phyloP scores from a whole-genome alignment of 2,329 filamentous ascomycete species.

The Cryoendolithus antarcticus region DNA sequence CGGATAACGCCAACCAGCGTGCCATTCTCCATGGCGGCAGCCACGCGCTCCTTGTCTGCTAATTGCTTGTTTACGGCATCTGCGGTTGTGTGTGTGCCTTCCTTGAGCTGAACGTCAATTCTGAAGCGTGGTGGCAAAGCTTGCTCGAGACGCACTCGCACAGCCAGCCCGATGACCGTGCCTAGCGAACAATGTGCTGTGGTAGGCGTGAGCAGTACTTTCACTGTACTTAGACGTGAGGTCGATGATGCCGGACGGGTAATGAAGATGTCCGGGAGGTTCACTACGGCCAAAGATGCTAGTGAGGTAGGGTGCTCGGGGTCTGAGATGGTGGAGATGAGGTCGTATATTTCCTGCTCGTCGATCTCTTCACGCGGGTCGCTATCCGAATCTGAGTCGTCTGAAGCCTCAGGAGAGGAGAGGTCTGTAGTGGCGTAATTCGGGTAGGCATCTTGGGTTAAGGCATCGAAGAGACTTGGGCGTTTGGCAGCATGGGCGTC shows the following conservation, averaged over 20 bases:
- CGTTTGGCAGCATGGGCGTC: constrained; percentile 31
- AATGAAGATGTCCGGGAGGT: constrained; percentile 85
- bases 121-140: constrained; percentile 83
- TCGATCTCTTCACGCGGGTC: constrained; percentile 72
- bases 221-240: constrained; percentile 58
- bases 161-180: constrained; percentile 88
- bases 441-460: constrained; percentile 35
- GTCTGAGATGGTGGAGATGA: constrained; percentile 89
- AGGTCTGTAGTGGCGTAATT: constrained; percentile 33
- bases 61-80: constrained; percentile 96
- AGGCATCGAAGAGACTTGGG: constrained; percentile 42
- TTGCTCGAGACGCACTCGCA: constrained; percentile 82
- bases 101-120: constrained; percentile 85
- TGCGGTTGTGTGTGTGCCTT: constrained; percentile 84
- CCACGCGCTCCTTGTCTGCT: constrained; percentile 90
- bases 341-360: constrained; percentile 92
- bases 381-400: constrained; percentile 44
- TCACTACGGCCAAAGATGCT: constrained; percentile 86
- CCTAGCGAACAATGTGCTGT: constrained; percentile 95
- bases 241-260: constrained; percentile 49
- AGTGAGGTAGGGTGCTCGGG: constrained; percentile 92
- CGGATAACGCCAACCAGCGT: constrained; percentile 76
- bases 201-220: constrained; percentile 86
- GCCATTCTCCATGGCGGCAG: constrained; percentile 86
- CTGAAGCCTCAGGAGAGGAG: constrained; percentile 24